These are phyloP conservation scores for Conoideocrella luteorostrata DNA, from an alignment of 2,329 filamentous ascomycete species.

Conservation along the genomic window DNA sequence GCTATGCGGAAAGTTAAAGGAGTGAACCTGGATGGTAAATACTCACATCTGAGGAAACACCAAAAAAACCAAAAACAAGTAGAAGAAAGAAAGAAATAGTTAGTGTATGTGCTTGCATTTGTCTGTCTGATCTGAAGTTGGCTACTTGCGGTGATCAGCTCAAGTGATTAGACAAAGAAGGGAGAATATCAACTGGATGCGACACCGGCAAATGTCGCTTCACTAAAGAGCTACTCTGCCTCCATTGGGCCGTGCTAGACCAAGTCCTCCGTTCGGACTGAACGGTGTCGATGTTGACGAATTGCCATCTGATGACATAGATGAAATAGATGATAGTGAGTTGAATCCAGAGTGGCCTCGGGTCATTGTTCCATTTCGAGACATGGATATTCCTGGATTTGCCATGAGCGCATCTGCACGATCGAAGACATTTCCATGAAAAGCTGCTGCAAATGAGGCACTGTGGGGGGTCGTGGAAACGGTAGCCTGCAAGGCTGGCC, in stretches of 20 bases:
- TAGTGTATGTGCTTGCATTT: neutral
- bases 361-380: constrained; percentile 42
- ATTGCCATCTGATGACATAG: constrained; percentile 34
- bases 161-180: too few relatives aligned
- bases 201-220: too few relatives aligned
- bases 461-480: constrained; percentile 66
- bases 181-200: neutral
- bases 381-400: constrained; percentile 52
- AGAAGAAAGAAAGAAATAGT: neutral
- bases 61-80: neutral
- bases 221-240: constrained; percentile 30
- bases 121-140: too few relatives aligned
- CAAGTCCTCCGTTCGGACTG: constrained; percentile 25
- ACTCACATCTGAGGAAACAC: neutral
- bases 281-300: constrained; percentile 25
- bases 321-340: constrained; percentile 34
- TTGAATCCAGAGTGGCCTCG: constrained; percentile 33
- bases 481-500: constrained; percentile 84
- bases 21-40: too few relatives aligned
- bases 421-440: constrained; percentile 54
- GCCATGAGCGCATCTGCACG: constrained; percentile 52
- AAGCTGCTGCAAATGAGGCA: constrained; percentile 47
- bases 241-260: constrained; percentile 28
- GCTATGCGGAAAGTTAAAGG: constrained; percentile 7
- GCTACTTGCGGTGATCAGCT: too few relatives aligned